Evolutionary conservation across 805 yeast genomes (phyloP).

Genomic region (Maudiozyma saulgeensis): DNA sequence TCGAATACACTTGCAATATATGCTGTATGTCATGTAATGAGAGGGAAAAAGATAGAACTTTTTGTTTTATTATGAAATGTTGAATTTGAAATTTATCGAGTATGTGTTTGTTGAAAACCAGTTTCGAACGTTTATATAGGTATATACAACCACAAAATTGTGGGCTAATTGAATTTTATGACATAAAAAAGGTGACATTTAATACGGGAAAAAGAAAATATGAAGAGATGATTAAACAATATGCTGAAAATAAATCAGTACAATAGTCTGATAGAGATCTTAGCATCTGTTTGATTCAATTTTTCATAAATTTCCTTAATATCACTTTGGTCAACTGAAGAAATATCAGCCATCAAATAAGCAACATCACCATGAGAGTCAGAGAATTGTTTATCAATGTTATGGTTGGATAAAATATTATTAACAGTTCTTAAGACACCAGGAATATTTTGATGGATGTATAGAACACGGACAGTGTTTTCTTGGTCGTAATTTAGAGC

Average conservation of each 20-base stretch:
- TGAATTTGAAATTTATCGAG: neutral
- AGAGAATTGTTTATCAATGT: slow-evolving; percentile 96
- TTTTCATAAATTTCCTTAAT: slow-evolving; percentile 77
- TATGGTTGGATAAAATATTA: slow-evolving; percentile 87
- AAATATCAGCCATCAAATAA: slow-evolving; percentile 94
- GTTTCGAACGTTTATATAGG: neutral
- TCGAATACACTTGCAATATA: too few species aligned
- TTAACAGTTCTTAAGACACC: slow-evolving; percentile 97
- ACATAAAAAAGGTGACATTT: neutral
- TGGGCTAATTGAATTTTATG: neutral
- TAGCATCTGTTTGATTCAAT: slow-evolving; percentile 82
- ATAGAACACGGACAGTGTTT: slow-evolving; percentile 83
- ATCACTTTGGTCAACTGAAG: slow-evolving; percentile 72
- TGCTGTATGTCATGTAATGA: neutral
- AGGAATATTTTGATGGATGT: slow-evolving; percentile 95
- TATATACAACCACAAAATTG: neutral
- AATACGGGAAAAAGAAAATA: neutral
- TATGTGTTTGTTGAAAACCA: slow-evolving; percentile 2
- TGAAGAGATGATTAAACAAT: neutral
- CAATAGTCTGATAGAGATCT: slow-evolving; percentile 80
- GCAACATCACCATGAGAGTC: slow-evolving; percentile 95
- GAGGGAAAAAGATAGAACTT: too few species aligned
- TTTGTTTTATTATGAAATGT: neutral
- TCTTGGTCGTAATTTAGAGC: slow-evolving; percentile 80
- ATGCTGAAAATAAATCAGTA: slow-evolving; percentile 37